Evolutionary conservation across 202 grass and related monocot genomes (phyloP).

Genomic region (Panicum hallii): DNA sequence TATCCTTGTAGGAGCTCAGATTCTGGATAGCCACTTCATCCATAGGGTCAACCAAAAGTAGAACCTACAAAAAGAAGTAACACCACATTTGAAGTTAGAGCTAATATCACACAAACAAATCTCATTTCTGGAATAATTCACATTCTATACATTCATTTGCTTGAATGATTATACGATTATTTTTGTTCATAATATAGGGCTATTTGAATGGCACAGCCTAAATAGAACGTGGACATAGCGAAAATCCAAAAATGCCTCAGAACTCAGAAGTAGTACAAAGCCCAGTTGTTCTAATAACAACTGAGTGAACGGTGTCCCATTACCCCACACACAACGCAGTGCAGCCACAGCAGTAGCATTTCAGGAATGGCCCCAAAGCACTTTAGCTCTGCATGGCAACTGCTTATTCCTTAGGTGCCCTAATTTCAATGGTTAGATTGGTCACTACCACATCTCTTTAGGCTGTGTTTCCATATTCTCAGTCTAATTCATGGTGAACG

Average conservation of each 20-base stretch:
- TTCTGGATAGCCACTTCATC: conserved; percentile 95
- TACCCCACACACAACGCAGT: neutral
- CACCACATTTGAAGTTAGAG: conserved; percentile 11
- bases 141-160: neutral
- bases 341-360: neutral
- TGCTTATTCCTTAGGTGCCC: neutral
- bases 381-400: neutral
- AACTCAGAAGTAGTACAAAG: neutral
- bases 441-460: neutral
- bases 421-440: neutral
- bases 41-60: conserved; percentile 94
- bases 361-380: neutral
- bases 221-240: neutral
- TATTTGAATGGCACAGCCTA: neutral
- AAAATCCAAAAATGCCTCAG: neutral
- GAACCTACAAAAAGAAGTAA: conserved; percentile 57
- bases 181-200: neutral
- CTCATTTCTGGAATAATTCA: conserved; percentile 1
- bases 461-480: neutral
- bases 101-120: neutral
- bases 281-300: neutral
- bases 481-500: neutral
- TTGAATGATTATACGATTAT: neutral
- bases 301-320: neutral
- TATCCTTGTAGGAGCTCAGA: conserved; percentile 93